Evolutionary conservation across 371 early-diverging fungal genomes (phyloP).

Genomic region (Massospora cicadina): DNA sequence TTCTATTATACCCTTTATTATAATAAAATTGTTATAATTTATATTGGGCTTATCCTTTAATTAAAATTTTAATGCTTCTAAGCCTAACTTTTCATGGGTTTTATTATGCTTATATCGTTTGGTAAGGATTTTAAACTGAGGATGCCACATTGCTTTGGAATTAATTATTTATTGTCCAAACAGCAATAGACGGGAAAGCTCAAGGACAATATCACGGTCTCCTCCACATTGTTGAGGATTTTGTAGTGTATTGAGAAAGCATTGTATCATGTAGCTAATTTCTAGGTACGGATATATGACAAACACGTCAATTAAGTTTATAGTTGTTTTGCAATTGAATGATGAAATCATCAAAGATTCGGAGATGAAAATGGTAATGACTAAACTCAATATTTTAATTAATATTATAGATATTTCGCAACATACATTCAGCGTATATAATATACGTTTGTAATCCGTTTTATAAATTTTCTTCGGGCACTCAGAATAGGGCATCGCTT

Average conservation of each 20-base stretch:
- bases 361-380: conserved; percentile 9
- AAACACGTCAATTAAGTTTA: conserved; percentile 6
- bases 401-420: not conserved
- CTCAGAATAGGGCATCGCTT: not conserved
- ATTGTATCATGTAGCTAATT: not conserved
- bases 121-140: too few species aligned
- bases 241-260: conserved; percentile 1
- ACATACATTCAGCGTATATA: not conserved
- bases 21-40: too few species aligned
- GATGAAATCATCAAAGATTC: conserved; percentile 10
- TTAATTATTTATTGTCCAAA: too few species aligned
- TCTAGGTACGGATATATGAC: conserved; percentile 11
- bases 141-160: too few species aligned
- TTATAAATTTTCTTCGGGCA: not conserved
- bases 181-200: not conserved
- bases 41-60: too few species aligned
- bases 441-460: conserved; percentile 5
- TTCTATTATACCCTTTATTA: too few species aligned
- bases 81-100: too few species aligned
- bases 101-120: too few species aligned
- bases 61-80: too few species aligned
- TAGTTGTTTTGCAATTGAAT: not conserved
- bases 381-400: not conserved
- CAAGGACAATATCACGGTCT: conserved; percentile 7
- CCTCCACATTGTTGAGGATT: conserved; percentile 9